Base-by-base conservation (phyloP, 306 rosid genomes). In the Vachellia pachyceras region DNA sequence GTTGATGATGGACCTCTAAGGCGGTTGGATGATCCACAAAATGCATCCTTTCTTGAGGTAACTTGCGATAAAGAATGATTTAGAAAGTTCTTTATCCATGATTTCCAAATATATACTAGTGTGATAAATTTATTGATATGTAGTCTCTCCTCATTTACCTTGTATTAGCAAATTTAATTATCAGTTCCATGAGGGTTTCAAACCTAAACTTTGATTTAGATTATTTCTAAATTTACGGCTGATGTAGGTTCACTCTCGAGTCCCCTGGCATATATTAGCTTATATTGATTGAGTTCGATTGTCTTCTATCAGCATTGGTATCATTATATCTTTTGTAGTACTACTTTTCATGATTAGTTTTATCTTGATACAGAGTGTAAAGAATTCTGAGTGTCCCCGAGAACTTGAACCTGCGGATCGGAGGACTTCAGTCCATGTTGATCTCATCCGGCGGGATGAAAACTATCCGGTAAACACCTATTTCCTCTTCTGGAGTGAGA, bases 41-140 rank as follows among this genome's bases (percentile, higher is more conserved):
- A 95, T 87, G 95, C 92, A 10, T 77, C 89, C 0, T 95, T 95
- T 84, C 80, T 95, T 75, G 92, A 91, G 94, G 99, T 90, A 93
- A 70, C 42, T 83, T 84, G 29, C 50, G 8, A 58, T 78, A 42
- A 42, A 68, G 36, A 44, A 46, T 50, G 80, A 58, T 77, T 77
- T 45, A 2, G 20, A 12, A 14, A 54, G 23, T 15, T 72, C 14
- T 11, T 5, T 23, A 8, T 45, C 39, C 60, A 58, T 69, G 42
- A 69, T 41, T 54, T 54, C 5, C 40, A 42, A 57, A 60, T 60
- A 17, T 13, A 67, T 77, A 46, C 35, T 29, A 66, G 18, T 74
- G 50, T 20, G 63, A 10, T 12, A 29, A 67, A 57, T 60, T 22
- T 22, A 29, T 41, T 79, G 76, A 65, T 36, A 66, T 39, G 13